A percentile compares a stretch with the other conserved stretches of the same genome.
phyloP scores from a whole-genome alignment of 2,329 filamentous ascomycete species.

The Phoma sp. region DNA sequence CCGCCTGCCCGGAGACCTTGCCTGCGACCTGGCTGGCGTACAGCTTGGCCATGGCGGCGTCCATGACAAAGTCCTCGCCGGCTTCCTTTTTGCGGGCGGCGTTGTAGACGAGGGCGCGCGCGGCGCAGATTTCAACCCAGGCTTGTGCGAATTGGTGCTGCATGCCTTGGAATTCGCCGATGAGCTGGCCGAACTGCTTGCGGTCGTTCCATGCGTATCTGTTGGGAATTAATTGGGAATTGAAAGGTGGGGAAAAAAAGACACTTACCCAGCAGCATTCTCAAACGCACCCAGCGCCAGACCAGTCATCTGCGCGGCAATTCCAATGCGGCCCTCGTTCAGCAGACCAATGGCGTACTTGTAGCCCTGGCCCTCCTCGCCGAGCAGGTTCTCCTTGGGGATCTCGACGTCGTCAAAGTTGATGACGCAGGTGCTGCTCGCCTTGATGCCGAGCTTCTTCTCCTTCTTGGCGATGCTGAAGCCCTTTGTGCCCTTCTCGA shows the following conservation, averaged over 20 bases:
- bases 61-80: conserved; percentile 90
- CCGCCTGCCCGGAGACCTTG: conserved; percentile 80
- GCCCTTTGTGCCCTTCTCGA: conserved; percentile 87
- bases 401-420: conserved; percentile 97
- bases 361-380: conserved; percentile 90
- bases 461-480: conserved; percentile 99
- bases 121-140: conserved; percentile 91
- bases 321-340: conserved; percentile 97
- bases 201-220: conserved; percentile 98
- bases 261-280: conserved; percentile 78
- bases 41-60: conserved; percentile 98
- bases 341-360: conserved; percentile 95
- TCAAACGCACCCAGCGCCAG: conserved; percentile 93
- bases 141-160: conserved; percentile 98
- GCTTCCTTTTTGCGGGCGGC: conserved; percentile 98
- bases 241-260: too few relatives aligned
- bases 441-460: conserved; percentile 98
- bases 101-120: conserved; percentile 92
- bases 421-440: conserved; percentile 94
- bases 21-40: conserved; percentile 93
- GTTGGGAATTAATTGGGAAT: too few relatives aligned
- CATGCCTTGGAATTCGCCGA: conserved; percentile 99
- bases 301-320: conserved; percentile 98
- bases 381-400: conserved; percentile 85
- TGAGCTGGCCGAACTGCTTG: conserved; percentile 91